phyloP scores from a whole-genome alignment of 805 yeast species.

The Candida sphagnicola region DNA sequence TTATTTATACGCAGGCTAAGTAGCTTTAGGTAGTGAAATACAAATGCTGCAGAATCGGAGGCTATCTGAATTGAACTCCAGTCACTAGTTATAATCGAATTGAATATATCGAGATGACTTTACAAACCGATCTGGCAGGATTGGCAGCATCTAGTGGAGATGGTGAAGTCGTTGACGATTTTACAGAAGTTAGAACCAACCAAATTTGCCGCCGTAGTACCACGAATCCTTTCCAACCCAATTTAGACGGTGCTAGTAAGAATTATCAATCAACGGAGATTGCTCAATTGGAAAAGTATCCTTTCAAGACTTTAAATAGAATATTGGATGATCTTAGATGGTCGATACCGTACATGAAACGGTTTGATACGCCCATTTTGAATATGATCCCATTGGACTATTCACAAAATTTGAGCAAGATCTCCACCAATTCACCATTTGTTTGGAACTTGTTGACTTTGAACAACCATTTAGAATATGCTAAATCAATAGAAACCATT shows the following conservation, averaged over 20 bases:
- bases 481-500: constrained; percentile 26
- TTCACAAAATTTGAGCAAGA: constrained; percentile 16
- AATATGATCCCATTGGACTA: constrained; percentile 35
- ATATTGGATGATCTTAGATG: constrained; percentile 59
- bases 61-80: no score
- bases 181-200: background rate
- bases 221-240: constrained; percentile 9
- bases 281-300: constrained; percentile 13
- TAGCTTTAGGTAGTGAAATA: no score
- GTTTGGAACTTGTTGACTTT: constrained; percentile 26
- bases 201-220: background rate
- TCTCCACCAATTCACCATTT: constrained; percentile 9
- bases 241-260: background rate
- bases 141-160: background rate
- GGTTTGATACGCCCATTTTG: constrained; percentile 18
- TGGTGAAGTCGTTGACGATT: background rate
- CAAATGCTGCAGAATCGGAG: no score
- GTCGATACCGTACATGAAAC: constrained; percentile 16
- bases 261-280: background rate
- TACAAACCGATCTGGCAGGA: background rate
- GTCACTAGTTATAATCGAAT: no score
- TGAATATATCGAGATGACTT: background rate
- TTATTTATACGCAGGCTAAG: no score
- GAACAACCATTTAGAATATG: constrained; percentile 29
- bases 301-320: constrained; percentile 64